A percentile compares a stretch with the other conserved stretches of the same genome.
Evolutionary conservation across 2,329 filamentous ascomycete species (phyloP).

Genomic region (Ceratocystis smalleyi): DNA sequence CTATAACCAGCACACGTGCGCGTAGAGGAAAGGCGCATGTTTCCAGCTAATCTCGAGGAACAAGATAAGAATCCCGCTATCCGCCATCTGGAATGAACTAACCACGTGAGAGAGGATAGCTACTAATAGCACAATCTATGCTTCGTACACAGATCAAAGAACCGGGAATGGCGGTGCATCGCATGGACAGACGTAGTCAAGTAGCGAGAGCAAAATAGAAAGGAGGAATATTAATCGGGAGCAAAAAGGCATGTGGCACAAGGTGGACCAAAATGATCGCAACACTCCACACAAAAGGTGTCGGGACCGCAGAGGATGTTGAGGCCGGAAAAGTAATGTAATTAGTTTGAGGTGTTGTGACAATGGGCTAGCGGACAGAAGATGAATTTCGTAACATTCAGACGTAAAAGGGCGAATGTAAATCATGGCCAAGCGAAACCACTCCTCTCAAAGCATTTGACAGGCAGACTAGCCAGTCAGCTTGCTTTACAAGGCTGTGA

Average conservation of each 20-base stretch:
- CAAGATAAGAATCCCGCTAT: neutral
- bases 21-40: neutral
- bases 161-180: neutral
- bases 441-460: constrained; percentile 1
- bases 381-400: constrained; percentile 2
- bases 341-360: constrained; percentile 10
- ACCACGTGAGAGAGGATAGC: neutral
- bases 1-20: neutral
- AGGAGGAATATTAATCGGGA: neutral
- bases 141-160: neutral
- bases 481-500: neutral
- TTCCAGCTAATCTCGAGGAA: neutral
- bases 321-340: neutral
- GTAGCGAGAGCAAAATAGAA: neutral
- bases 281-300: neutral
- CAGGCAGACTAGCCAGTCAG: neutral
- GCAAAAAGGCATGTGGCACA: neutral
- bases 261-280: neutral
- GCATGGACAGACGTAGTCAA: neutral
- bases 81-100: neutral
- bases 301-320: neutral
- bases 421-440: neutral
- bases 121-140: neutral
- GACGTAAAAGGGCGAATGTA: constrained; percentile 1
- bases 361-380: constrained; percentile 2